A percentile compares a stretch with the other conserved stretches of the same genome.
Evolutionary conservation across 176 grass and related monocot species (phyloP).

Genomic region (Eragrostis curvula): DNA sequence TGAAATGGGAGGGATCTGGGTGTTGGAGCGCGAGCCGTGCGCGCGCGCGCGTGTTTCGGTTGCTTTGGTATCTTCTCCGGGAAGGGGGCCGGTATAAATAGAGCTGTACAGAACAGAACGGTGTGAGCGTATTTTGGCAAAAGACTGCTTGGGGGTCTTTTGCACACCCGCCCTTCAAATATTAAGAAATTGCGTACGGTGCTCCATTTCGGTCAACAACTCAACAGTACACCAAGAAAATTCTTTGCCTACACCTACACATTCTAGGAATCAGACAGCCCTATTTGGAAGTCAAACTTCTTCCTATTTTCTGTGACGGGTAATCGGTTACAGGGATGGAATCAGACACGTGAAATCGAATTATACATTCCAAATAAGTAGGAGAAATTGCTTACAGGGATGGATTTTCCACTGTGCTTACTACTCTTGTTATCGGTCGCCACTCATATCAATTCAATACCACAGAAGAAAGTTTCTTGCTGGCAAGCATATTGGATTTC

Average conservation of each 20-base stretch:
- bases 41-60: constrained; percentile 25
- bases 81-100: constrained; percentile 30
- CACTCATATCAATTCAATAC: background rate
- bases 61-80: constrained; percentile 20
- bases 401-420: background rate
- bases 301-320: background rate
- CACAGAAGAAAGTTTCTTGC: background rate
- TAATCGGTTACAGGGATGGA: no score
- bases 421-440: no score
- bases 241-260: background rate
- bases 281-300: background rate
- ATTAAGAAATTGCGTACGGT: fast-evolving
- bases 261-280: background rate
- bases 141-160: background rate
- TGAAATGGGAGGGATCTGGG: constrained; percentile 40
- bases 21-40: constrained; percentile 11
- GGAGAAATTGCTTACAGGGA: background rate
- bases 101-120: background rate
- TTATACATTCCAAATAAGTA: no score
- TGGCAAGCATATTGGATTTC: background rate
- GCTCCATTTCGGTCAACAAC: background rate
- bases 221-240: background rate
- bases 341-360: no score
- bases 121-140: background rate
- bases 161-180: constrained; percentile 35